A percentile compares a stretch with the other conserved stretches of the same genome.
Evolutionary conservation across 148 eudicot genomes (phyloP).

Genomic region (Rhododendron simsii): DNA sequence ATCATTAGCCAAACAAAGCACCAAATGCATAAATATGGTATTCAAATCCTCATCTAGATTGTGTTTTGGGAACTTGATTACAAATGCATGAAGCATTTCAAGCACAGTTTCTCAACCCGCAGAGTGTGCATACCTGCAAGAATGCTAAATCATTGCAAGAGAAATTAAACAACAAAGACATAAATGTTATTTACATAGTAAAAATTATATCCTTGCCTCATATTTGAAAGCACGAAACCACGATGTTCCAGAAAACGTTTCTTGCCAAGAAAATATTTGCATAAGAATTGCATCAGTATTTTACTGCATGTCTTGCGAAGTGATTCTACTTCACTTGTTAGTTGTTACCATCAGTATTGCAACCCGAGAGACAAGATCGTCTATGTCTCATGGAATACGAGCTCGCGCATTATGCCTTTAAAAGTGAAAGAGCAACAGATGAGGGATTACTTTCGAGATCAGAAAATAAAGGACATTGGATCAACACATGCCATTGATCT

Average conservation of each 20-base stretch:
- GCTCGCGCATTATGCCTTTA: slow-evolving; percentile 45
- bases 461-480: slow-evolving; percentile 70
- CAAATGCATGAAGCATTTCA: slow-evolving; percentile 77
- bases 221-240: slow-evolving; percentile 52
- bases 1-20: slow-evolving; percentile 69
- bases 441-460: slow-evolving; percentile 82
- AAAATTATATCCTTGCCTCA: slow-evolving; percentile 42
- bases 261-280: slow-evolving; percentile 47
- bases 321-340: slow-evolving; percentile 10
- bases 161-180: not conserved
- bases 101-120: slow-evolving; percentile 83
- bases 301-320: slow-evolving; percentile 74
- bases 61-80: slow-evolving; percentile 53
- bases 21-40: slow-evolving; percentile 53
- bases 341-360: slow-evolving; percentile 68
- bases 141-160: not conserved
- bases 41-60: slow-evolving; percentile 43
- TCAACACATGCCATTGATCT: slow-evolving; percentile 64
- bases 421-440: slow-evolving; percentile 65
- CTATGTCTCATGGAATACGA: slow-evolving; percentile 72
- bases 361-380: slow-evolving; percentile 46
- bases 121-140: slow-evolving; percentile 73
- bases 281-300: slow-evolving; percentile 74
- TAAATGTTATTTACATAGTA: too few relatives aligned
- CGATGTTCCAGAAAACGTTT: slow-evolving; percentile 66